phyloP scores from a whole-genome alignment of 495 filamentous ascomycete genomes.

The Podospora anserina region DNA sequence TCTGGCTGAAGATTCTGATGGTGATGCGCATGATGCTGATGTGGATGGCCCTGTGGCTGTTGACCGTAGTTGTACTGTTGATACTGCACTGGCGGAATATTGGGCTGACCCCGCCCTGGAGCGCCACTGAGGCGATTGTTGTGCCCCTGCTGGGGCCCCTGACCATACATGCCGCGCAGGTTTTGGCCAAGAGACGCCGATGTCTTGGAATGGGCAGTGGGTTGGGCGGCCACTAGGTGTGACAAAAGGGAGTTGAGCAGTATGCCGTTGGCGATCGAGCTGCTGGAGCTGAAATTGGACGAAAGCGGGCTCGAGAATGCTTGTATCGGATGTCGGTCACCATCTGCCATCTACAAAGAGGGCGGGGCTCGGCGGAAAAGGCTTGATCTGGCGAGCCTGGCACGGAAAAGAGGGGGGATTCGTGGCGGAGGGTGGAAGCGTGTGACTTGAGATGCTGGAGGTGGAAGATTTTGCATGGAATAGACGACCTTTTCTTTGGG shows the following conservation, averaged over 20 bases:
- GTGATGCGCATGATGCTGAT: constrained; percentile 72
- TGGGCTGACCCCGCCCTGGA: constrained; percentile 40
- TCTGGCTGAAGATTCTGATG: constrained; percentile 71
- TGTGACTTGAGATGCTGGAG: constrained; percentile 14
- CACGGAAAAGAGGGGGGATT: background rate
- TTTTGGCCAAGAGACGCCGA: constrained; percentile 65
- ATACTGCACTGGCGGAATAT: constrained; percentile 32
- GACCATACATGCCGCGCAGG: constrained; percentile 76
- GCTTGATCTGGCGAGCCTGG: constrained; percentile 13
- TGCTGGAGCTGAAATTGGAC: constrained; percentile 28
- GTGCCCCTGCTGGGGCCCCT: constrained; percentile 75
- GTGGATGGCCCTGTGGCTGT: constrained; percentile 61
- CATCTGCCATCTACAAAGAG: constrained; percentile 73
- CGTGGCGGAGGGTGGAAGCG: constrained; percentile 16
- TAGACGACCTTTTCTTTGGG: constrained; percentile 31
- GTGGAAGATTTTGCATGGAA: constrained; percentile 32
- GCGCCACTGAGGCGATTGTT: constrained; percentile 65
- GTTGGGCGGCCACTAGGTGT: constrained; percentile 28
- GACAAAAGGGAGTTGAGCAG: constrained; percentile 34
- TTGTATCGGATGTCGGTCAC: constrained; percentile 70
- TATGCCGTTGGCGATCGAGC: constrained; percentile 26
- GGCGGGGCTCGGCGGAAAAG: constrained; percentile 11
- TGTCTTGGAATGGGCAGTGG: constrained; percentile 58
- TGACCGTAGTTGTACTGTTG: constrained; percentile 66
- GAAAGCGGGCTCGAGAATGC: constrained; percentile 37